Evolutionary conservation across 768 basidiomycete species (phyloP).

Genomic region (Mycena kentingensis): DNA sequence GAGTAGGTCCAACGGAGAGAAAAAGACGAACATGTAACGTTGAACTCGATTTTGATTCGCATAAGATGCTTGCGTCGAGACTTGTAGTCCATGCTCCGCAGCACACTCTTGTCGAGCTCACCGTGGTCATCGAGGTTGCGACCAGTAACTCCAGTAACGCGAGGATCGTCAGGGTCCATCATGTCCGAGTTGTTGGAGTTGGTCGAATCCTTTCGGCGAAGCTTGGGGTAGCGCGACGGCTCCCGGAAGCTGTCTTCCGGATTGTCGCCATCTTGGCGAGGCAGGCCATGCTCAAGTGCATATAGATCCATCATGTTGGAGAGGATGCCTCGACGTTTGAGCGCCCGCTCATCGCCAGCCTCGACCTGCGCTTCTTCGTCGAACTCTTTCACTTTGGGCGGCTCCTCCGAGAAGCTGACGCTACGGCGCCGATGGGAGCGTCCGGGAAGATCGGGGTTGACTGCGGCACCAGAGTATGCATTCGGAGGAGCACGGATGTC

Average conservation of each 20-base stretch:
- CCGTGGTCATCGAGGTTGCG: constrained; percentile 57
- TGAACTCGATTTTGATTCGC: constrained; percentile 71
- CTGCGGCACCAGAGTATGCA: constrained; percentile 37
- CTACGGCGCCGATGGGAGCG: constrained; percentile 32
- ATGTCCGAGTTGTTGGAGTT: constrained; percentile 52
- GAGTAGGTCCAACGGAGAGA: constrained; percentile 1
- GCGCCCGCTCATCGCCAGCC: constrained; percentile 33
- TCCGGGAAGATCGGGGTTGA: constrained; percentile 22
- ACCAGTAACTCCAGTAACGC: constrained; percentile 58
- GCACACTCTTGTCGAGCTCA: constrained; percentile 60
- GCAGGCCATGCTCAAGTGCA: constrained; percentile 34
- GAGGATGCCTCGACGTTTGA: constrained; percentile 48
- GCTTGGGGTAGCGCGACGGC: constrained; percentile 26
- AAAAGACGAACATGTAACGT: constrained; percentile 59
- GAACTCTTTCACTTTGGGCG: constrained; percentile 26
- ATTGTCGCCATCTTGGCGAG: constrained; percentile 13
- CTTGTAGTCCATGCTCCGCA: constrained; percentile 69
- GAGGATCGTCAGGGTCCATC: constrained; percentile 74
- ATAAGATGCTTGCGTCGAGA: constrained; percentile 65
- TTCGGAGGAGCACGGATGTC: constrained; percentile 57
- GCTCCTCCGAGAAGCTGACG: constrained; percentile 44
- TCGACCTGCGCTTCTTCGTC: constrained; percentile 26
- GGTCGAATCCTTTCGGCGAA: constrained; percentile 46
- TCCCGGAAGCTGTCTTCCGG: constrained; percentile 25
- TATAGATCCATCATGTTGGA: constrained; percentile 57